Evolutionary conservation across 2,329 filamentous ascomycete species (phyloP), one percentile per base, ranked within the genome.

Genomic region (Ophiostoma pallidulum): DNA sequence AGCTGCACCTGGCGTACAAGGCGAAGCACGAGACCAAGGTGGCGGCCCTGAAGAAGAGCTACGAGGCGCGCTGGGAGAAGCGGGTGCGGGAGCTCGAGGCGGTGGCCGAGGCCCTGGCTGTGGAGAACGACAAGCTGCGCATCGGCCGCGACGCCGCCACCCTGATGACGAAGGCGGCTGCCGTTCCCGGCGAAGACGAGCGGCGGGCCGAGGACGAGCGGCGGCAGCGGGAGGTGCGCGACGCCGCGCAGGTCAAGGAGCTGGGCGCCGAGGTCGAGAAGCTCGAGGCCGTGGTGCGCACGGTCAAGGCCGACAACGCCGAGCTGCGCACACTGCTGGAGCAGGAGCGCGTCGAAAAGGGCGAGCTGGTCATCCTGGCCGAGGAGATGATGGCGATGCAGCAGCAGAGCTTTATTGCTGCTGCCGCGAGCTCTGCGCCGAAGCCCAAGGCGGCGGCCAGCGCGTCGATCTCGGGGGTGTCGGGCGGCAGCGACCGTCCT

Each of bases 21-120:
- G 82, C 84, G 61, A 98, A 98, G 69, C 92, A 98, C 63, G 91
- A 97, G 69, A 87, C 83, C 53, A 98, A 98, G 70, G 91, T 97
- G 38, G 78, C 86, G 1, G 91, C 90, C 4, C 73, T 98, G 54
- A 97, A 84, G 68, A 82, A 83, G 66, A 82, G 77, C 53, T 84
- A 97, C 67, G 88, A 96, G 64, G 77, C 78, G 40, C 82, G 91
- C 47, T 92, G 88, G 78, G 88, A 94, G 66, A 94, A 94, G 73
- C 86, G 84, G 60, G 78, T 91, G 48, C 78, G 78, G 46, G 86
- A 91, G 57, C 77, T 95, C 3, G 86, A 94, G 64, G 63, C 64
- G 16, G 80, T 80, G 52, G 72, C 94, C 37, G 80, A 80, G 39
- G 77, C 84, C 37, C 73, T 91, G 10, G 68, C 69, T 44, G 76